phyloP scores from a whole-genome alignment of 805 yeast genomes.

The Wickerhamomyces mucosus region DNA sequence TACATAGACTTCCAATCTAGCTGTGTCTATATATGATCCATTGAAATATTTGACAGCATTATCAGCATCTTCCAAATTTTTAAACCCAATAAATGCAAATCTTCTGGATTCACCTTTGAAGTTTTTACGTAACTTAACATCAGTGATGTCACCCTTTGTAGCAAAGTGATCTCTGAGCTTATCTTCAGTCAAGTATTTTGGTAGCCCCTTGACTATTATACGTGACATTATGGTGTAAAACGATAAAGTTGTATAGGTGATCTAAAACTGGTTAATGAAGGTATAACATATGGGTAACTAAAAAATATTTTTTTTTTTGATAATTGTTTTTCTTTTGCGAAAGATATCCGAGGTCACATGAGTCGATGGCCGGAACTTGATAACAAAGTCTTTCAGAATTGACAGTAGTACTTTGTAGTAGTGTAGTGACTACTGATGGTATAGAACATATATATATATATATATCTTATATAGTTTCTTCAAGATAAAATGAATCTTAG shows the following conservation, averaged over 20 bases:
- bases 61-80: constrained; percentile 62
- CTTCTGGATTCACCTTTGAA: constrained; percentile 81
- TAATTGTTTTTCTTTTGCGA: too few relatives aligned
- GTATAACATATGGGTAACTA: too few relatives aligned
- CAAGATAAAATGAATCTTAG: too few relatives aligned
- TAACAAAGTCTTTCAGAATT: too few relatives aligned
- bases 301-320: constrained; percentile 2
- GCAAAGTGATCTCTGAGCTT: constrained; percentile 58
- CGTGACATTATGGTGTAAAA: constrained; percentile 74
- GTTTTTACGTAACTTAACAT: constrained; percentile 76
- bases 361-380: too few relatives aligned
- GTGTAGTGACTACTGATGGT: too few relatives aligned
- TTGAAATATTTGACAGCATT: constrained; percentile 70
- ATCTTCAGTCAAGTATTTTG: constrained; percentile 67
- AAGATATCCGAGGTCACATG: too few relatives aligned
- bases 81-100: constrained; percentile 89
- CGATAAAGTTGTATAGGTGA: too few relatives aligned
- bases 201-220: constrained; percentile 84
- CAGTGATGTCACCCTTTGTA: constrained; percentile 62
- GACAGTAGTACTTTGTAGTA: too few relatives aligned
- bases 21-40: constrained; percentile 73
- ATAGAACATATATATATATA: too few relatives aligned
- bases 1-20: constrained; percentile 64
- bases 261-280: too few relatives aligned
- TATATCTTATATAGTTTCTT: too few relatives aligned